These are phyloP conservation scores for Stephanodiscus triporus DNA, from an alignment of 108 stramenopile genomes.

Conservation along the genomic window DNA sequence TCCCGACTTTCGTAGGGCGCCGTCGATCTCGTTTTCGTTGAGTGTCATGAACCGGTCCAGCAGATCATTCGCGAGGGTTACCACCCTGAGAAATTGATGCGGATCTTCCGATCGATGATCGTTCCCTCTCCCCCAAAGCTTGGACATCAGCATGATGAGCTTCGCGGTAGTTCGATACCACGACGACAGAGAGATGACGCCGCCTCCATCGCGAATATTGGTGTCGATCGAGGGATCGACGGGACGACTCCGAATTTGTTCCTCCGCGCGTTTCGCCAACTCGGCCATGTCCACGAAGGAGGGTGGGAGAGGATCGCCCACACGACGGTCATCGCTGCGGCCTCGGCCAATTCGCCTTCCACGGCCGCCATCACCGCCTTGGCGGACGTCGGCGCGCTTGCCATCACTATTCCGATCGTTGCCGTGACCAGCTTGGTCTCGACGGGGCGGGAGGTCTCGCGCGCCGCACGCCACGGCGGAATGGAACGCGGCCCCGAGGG, in stretches of 20 bases:
- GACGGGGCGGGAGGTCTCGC: too few relatives aligned
- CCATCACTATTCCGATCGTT: neutral
- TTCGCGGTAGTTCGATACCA: conserved; percentile 32
- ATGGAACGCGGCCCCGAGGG: neutral
- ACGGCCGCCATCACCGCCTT: neutral
- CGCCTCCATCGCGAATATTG: neutral
- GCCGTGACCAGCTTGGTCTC: too few relatives aligned
- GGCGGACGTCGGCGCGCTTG: neutral
- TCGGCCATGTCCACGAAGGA: neutral
- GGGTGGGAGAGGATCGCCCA: neutral
- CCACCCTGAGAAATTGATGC: conserved; percentile 23
- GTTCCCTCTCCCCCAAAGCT: conserved; percentile 46
- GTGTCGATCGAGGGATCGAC: neutral
- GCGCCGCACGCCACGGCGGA: neutral
- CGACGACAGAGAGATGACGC: neutral
- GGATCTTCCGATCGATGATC: conserved; percentile 14
- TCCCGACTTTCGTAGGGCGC: too few relatives aligned
- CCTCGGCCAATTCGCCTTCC: neutral
- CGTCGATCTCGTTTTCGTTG: neutral
- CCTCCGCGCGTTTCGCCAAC: conserved; percentile 1
- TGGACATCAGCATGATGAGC: conserved; percentile 38
- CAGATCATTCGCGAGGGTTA: conserved; percentile 34
- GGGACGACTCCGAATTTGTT: conserved; percentile 1
- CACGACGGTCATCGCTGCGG: neutral
- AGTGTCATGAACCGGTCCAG: neutral